A percentile compares a stretch with the other conserved stretches of the same genome.
phyloP scores from a whole-genome alignment of 805 yeast species.

The Saturnispora saitoi region DNA sequence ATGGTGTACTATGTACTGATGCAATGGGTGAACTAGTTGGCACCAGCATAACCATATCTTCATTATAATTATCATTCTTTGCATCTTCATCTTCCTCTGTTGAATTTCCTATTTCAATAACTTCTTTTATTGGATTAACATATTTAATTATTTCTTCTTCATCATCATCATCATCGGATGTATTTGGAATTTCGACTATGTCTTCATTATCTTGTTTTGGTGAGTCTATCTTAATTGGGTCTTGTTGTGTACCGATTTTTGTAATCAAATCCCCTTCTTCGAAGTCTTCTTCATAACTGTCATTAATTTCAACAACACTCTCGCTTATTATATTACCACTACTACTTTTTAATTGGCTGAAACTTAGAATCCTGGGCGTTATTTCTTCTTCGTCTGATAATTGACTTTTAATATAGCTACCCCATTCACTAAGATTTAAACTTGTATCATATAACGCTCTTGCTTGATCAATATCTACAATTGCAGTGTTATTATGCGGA shows the following conservation, averaged over 20 bases:
- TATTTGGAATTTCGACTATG: conserved; percentile 8
- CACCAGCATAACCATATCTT: background rate
- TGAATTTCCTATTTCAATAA: conserved; percentile 9
- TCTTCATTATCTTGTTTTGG: background rate
- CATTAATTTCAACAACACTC: background rate
- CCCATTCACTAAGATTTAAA: conserved; percentile 1
- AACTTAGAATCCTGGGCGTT: background rate
- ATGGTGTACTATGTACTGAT: background rate
- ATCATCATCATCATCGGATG: conserved; percentile 6
- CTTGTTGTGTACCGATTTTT: conserved; percentile 8
- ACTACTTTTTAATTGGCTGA: background rate
- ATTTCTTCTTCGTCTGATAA: background rate
- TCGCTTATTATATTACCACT: background rate
- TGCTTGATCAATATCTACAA: background rate
- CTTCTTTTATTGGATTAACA: background rate
- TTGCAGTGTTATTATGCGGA: background rate
- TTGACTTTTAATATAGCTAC: background rate
- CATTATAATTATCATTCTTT: background rate
- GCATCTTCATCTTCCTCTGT: background rate
- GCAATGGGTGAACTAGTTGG: conserved; percentile 11
- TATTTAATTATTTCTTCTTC: background rate
- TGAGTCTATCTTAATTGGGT: conserved; percentile 8
- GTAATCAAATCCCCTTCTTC: background rate
- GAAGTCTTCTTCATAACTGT: conserved; percentile 7
- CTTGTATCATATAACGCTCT: conserved; percentile 8